These are phyloP conservation scores for Auriscalpium microsporum DNA, from an alignment of 768 basidiomycete genomes.

Conservation along the genomic window DNA sequence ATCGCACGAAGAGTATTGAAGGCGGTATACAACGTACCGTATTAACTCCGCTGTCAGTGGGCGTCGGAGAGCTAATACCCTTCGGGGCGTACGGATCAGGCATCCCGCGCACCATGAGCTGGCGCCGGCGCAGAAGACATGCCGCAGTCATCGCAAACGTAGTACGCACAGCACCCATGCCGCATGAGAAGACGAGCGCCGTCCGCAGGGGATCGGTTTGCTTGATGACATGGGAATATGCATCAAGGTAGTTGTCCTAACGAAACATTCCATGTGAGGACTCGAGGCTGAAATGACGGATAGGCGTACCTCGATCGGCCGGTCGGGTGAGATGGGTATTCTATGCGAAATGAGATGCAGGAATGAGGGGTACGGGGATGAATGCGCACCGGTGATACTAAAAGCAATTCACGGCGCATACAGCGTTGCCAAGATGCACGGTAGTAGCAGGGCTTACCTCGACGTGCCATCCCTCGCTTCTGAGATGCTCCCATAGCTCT, in stretches of 20 bases:
- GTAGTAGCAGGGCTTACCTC: conserved; percentile 43
- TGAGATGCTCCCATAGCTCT: conserved; percentile 80
- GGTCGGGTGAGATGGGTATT: conserved; percentile 91
- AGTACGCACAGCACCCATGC: conserved; percentile 93
- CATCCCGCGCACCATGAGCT: conserved; percentile 49
- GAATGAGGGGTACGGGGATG: conserved; percentile 1
- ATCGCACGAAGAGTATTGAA: not conserved
- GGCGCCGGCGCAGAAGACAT: conserved; percentile 71
- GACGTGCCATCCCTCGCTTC: conserved; percentile 82
- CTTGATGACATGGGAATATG: conserved; percentile 77
- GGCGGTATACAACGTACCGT: conserved; percentile 32
- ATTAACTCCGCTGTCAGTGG: conserved; percentile 30
- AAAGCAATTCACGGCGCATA: conserved; percentile 1
- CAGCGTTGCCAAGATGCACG: not conserved
- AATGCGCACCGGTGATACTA: conserved; percentile 66
- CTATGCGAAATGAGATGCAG: conserved; percentile 27
- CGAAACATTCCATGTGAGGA: not conserved
- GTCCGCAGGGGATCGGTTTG: conserved; percentile 72
- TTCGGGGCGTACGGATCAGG: conserved; percentile 69
- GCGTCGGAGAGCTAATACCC: conserved; percentile 11
- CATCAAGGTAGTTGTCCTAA: conserved; percentile 92
- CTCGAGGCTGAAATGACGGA: too few relatives aligned
- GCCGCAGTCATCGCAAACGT: conserved; percentile 98
- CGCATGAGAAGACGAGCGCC: conserved; percentile 88
- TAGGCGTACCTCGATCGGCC: conserved; percentile 69